Evolutionary conservation across 2,329 filamentous ascomycete genomes (phyloP), one percentile per base, ranked within the genome.

Genomic region (Sarocladium strictum): DNA sequence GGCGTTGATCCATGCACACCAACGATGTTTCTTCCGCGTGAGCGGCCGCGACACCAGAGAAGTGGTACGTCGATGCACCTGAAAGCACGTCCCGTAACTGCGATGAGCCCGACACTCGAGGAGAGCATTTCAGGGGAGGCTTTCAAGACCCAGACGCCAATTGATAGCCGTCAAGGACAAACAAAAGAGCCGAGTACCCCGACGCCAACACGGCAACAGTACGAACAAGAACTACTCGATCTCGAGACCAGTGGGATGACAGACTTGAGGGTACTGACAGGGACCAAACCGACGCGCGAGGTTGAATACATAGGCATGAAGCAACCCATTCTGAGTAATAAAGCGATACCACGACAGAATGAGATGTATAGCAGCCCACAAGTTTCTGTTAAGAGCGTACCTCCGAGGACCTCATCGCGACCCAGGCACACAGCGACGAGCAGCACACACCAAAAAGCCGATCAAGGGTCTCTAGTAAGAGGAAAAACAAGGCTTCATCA

Each of bases 1-100:
- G 75, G 72, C 6, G 67, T 72, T 7, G 68, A 69, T n/a, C 67
- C 69, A 1, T 67, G 65, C 35, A 72, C 67, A 27, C 67, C 71
- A 29, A 69, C 68, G 1, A 47, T 57, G 7, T 57, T 57, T 21
- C 43, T 62, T 47, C 61, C 38, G 24, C 58, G 62, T 37, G 62
- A 63, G 45, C 59, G 63, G 14, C 58, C 61, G 2, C 60, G 56
- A 21, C 58, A 56, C 3, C 47, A 57, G 32, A 61, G 54, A 15
- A 67, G 60, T 27, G 55, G 59, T 6, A 29, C 51, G 10, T 64
- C 64, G 1, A 62, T 59, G 10, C 62, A 56, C 19, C 35, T 68
- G 12, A 43, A 53, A 3, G 57, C 55, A 17, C 63, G 59, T 38
- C 58, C 62, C 27, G 50, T 62, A 26, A 57, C 54, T 10, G 58